Base-by-base conservation (phyloP, 805 yeast genomes). In the Starmerella vitae region DNA sequence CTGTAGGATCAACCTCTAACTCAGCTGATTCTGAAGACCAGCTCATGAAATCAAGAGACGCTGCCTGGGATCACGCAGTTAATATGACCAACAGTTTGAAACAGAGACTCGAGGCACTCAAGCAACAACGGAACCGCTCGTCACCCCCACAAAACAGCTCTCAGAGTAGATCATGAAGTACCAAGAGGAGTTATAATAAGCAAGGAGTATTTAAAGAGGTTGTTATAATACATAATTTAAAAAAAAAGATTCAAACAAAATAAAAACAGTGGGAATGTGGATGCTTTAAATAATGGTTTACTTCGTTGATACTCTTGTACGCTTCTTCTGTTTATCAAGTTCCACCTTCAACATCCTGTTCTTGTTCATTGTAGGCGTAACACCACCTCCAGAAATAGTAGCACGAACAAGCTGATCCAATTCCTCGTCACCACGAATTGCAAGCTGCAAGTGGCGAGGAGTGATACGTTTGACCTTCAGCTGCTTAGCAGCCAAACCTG, bases 351-450 rank as follows among this genome's bases (percentile, higher is more conserved):
- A 86, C 59, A 86, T 76, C 65, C 86, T 78, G 71, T 78, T 78
- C 68, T 78, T 84, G 71, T 83, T 94, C 63, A 85, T 82, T 78
- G 84, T 83, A 71, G 96, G 96, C 67, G 86, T 75, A 57, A 88
- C 96, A 82, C 96, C 96, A 78, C 96, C 96, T 69, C 85, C 93
- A 54, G 96, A 95, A 59, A 86, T 88, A 51, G 95, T 86, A 52
- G 88, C 98, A 50, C 78, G 76, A 52, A 88, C 73, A 58, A 86
- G 75, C 67, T 82, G 85, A 82, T 88, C 86, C 67, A 88, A 76
- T 70, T 88, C 96, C 70, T 88, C 96, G 74, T 88, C 97, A 63
- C 86, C 88, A 76, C 97, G 83, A 74, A 86, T 86, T 66, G 97
- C 97, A 58, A 86, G 75, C 70, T 86, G 95, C 68, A 86, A 76